Conservation (phyloP, 73 alveolate genomes). For the Tetrahymena elliotti region DNA sequence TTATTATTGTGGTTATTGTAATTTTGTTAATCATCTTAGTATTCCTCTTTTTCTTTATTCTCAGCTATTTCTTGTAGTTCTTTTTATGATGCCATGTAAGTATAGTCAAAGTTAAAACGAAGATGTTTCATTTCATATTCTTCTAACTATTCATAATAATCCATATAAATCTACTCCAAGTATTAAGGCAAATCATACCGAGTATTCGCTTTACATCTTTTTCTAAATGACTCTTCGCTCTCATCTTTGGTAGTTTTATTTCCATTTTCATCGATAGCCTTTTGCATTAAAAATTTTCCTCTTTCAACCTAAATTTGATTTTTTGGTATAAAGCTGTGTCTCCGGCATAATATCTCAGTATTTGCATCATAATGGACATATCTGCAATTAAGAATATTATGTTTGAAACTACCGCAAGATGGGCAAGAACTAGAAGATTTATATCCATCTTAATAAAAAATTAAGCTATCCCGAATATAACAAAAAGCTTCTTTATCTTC, state of each 20-base stretch:
- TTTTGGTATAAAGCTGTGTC: neutral
- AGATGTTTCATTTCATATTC: neutral
- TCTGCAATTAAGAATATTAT: neutral
- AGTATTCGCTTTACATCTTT: neutral
- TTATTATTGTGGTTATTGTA: neutral
- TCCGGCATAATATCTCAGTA: neutral
- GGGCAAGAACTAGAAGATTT: neutral
- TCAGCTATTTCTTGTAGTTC: neutral
- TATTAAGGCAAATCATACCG: neutral
- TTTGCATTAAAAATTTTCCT: neutral
- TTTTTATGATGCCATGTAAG: neutral
- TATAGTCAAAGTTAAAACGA: neutral
- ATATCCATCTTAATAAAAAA: neutral
- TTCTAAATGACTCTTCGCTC: neutral
- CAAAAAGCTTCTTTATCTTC: neutral
- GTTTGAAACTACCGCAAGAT: neutral
- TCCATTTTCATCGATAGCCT: neutral
- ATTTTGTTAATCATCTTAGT: neutral
- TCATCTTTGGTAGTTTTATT: neutral
- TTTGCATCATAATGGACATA: neutral
- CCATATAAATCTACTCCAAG: neutral
- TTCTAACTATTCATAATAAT: neutral
- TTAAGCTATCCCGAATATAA: neutral
- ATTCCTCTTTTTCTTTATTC: neutral
- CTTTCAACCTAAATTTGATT: neutral